Evolutionary conservation across 768 basidiomycete species (phyloP).

Genomic region (Pleurotus platypus): DNA sequence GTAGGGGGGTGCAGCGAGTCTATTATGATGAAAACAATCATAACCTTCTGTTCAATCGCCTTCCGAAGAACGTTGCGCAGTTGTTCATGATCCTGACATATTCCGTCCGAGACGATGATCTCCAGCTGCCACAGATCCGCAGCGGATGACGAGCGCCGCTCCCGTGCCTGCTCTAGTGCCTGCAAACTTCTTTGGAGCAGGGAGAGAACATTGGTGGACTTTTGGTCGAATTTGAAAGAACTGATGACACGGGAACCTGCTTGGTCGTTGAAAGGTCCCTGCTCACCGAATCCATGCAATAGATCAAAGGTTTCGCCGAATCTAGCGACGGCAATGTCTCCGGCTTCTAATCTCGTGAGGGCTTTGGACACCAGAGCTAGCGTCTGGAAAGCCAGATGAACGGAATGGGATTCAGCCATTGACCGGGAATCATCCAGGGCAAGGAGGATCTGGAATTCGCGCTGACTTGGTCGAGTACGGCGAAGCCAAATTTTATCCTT

Average conservation of each 20-base stretch:
- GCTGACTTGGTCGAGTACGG: constrained; percentile 86
- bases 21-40: constrained; percentile 95
- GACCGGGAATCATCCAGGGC: constrained; percentile 95
- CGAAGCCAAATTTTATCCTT: constrained; percentile 99
- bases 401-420: constrained; percentile 90
- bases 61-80: constrained; percentile 76
- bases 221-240: constrained; percentile 87
- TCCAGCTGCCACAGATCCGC: constrained; percentile 95
- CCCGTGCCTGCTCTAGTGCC: constrained; percentile 74
- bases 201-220: constrained; percentile 80
- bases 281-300: constrained; percentile 77
- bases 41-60: constrained; percentile 85
- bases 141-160: constrained; percentile 62
- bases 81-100: constrained; percentile 92
- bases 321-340: constrained; percentile 88
- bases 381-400: constrained; percentile 93
- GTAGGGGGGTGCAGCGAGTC: constrained; percentile 73
- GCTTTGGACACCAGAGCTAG: constrained; percentile 90
- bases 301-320: constrained; percentile 90
- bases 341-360: constrained; percentile 86
- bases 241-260: constrained; percentile 78
- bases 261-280: constrained; percentile 73
- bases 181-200: constrained; percentile 77
- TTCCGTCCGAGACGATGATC: constrained; percentile 98
- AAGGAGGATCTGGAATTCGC: constrained; percentile 94